Base-by-base conservation (phyloP, 169 alveolate genomes). In the Plasmodium cynomolgi region DNA sequence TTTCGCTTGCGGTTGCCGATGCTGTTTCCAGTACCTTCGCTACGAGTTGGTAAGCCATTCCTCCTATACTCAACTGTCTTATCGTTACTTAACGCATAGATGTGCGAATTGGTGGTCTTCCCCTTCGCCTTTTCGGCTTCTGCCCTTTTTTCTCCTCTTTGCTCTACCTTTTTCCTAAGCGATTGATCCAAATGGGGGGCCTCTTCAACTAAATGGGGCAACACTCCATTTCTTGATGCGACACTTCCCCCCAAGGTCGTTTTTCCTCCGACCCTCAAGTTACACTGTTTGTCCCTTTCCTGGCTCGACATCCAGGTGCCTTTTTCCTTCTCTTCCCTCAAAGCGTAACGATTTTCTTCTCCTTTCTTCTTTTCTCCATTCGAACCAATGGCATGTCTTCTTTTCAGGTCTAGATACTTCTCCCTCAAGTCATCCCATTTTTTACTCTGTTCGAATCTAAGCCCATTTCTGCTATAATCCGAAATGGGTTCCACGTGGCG, bases 391-490 rank as follows among this genome's bases (percentile, higher is more conserved):
- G 11, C n/a, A 33, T 56, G 33, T 85, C 9, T n/a, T 47, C 68
- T 37, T 23, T 50, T 74, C 54, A 85, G 11, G 13, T 85, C 56
- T 9, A 85, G 68, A 75, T 85, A 47, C 44, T 75, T 85, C 15
- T 74, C 41, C 71, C 81, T 75, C 31, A 85, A 75, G 68, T 50
- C 17, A 86, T 75, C 72, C 85, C 85, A 75, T 17, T 84, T 84
- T 71, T 23, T 33, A 23, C 17, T 39, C n/a, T 62, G 77, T 68
- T 68, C 77, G 5, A 9, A 2, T 2, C 5, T 68, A 29, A 2
- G 37, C 31, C 15, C 31, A 68, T 68, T 68, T 68, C n/a, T 20
- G 34, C 39, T 26, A 29, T 20, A 29, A 20, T 68, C 41, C 77
- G 77, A 23, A 68, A 23, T 68, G 15, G 31, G 41, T 23, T 68